Evolutionary conservation across 2,329 filamentous ascomycete genomes (phyloP).

Genomic region (Aspergillus calidoustus): DNA sequence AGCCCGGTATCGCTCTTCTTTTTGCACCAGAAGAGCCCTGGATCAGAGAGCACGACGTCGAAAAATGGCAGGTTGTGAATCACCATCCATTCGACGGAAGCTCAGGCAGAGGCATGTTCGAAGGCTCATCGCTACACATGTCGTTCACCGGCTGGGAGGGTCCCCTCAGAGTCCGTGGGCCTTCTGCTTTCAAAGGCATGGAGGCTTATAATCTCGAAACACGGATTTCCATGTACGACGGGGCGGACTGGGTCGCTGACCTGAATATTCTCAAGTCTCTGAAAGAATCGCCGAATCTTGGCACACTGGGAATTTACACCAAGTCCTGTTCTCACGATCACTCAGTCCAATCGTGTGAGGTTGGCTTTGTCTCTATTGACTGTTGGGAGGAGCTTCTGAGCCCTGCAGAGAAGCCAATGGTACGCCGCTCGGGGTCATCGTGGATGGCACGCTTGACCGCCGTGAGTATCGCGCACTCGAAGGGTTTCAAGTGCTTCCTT

Average conservation of each 20-base stretch:
- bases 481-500: conserved; percentile 7
- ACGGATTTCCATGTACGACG: conserved; percentile 6
- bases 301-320: not conserved
- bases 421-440: not conserved
- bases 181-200: not conserved
- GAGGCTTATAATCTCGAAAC: conserved; percentile 5
- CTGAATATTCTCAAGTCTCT: conserved; percentile 1
- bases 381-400: conserved; percentile 6
- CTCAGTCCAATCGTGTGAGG: not conserved
- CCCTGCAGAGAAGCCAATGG: not conserved
- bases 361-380: not conserved
- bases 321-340: not conserved
- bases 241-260: conserved; percentile 3
- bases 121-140: conserved; percentile 16
- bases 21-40: conserved; percentile 3
- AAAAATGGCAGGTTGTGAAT: conserved; percentile 16
- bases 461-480: not conserved
- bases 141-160: conserved; percentile 18
- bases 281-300: not conserved
- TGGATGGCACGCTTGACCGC: conserved; percentile 6
- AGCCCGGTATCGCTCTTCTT: conserved; percentile 12
- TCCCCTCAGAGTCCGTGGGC: not conserved
- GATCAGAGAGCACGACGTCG: conserved; percentile 10
- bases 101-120: conserved; percentile 1
- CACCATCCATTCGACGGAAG: conserved; percentile 14